Evolutionary conservation across 2,329 filamentous ascomycete species (phyloP).

Genomic region (Aspergillus costaricaensis): DNA sequence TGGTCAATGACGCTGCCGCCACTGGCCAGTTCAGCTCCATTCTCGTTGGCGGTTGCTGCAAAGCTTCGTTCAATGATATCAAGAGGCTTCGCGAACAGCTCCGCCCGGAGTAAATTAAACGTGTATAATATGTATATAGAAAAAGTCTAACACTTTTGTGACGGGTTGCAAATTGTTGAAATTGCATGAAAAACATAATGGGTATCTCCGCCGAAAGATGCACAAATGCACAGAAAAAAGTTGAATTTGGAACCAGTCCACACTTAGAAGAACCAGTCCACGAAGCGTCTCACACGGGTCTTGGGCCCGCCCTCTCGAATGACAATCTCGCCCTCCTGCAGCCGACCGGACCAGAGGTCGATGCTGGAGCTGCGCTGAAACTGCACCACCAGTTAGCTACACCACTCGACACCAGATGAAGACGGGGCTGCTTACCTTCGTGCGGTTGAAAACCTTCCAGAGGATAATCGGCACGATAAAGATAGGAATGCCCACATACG

Average conservation of each 20-base stretch:
- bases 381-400: slow-evolving; percentile 17
- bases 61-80: slow-evolving; percentile 43
- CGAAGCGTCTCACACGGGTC: slow-evolving; percentile 25
- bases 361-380: slow-evolving; percentile 29
- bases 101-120: background rate
- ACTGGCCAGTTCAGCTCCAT: slow-evolving; percentile 33
- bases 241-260: background rate
- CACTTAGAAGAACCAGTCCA: slow-evolving; percentile 31
- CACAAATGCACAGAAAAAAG: slow-evolving; percentile 22
- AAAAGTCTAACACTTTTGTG: background rate
- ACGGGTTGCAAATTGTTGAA: background rate
- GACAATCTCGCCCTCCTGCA: slow-evolving; percentile 33
- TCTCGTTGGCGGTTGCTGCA: slow-evolving; percentile 51
- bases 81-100: slow-evolving; percentile 30
- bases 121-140: background rate
- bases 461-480: slow-evolving; percentile 45
- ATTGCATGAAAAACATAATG: slow-evolving; percentile 14
- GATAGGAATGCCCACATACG: slow-evolving; percentile 46
- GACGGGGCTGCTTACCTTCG: slow-evolving; percentile 36
- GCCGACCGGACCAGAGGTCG: slow-evolving; percentile 36
- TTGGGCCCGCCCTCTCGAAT: slow-evolving; percentile 16
- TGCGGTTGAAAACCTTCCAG: slow-evolving; percentile 45
- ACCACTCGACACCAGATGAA: background rate
- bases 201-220: slow-evolving; percentile 19
- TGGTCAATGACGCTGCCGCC: slow-evolving; percentile 35